Evolutionary conservation across 257 asterid genomes (phyloP).

Genomic region (Scutellaria galericulata): DNA sequence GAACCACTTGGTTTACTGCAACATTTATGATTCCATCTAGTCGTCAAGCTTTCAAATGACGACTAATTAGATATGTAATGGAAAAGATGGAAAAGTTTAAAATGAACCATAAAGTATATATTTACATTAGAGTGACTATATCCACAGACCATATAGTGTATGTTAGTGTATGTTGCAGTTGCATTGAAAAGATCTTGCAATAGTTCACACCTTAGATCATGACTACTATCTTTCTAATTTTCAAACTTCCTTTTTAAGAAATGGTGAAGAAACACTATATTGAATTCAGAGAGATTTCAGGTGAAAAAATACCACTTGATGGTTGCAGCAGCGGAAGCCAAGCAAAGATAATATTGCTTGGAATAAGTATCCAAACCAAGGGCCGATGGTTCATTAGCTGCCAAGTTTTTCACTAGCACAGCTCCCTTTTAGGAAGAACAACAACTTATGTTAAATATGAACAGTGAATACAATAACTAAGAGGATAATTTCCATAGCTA

Average conservation of each 20-base stretch:
- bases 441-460: constrained; percentile 40
- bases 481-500: constrained; percentile 30
- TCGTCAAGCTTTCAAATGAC: constrained; percentile 12
- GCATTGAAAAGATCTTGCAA: constrained; percentile 7
- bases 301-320: constrained; percentile 78
- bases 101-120: constrained; percentile 21
- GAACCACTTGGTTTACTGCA: constrained; percentile 17
- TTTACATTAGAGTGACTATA: constrained; percentile 20
- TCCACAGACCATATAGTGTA: constrained; percentile 22
- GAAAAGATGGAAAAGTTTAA: constrained; percentile 12
- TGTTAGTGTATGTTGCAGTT: constrained; percentile 15
- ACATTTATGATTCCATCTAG: constrained; percentile 18
- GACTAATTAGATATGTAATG: constrained; percentile 21
- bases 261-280: constrained; percentile 22
- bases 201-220: constrained; percentile 21
- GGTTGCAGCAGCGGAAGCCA: constrained; percentile 98
- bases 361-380: constrained; percentile 87
- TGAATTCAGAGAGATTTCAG: constrained; percentile 22
- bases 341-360: constrained; percentile 96
- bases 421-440: constrained; percentile 69
- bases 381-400: constrained; percentile 95
- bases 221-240: constrained; percentile 4
- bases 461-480: constrained; percentile 31
- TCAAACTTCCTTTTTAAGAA: constrained; percentile 6
- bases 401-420: constrained; percentile 74